Evolutionary conservation across 345 rosid species (phyloP).

Genomic region (Camelina hispida): DNA sequence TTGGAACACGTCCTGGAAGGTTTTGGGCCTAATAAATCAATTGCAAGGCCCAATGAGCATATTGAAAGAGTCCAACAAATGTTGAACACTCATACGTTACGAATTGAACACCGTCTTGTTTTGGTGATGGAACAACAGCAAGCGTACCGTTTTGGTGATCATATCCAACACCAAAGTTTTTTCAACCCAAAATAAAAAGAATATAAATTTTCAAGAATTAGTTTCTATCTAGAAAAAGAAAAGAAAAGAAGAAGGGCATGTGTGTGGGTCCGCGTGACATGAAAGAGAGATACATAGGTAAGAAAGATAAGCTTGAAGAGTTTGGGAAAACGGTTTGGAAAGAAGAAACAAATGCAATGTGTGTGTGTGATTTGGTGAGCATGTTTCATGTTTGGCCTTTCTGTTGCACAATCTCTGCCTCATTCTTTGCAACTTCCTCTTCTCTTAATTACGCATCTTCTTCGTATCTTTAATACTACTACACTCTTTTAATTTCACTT

Average conservation of each 20-base stretch:
- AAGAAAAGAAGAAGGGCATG: not conserved
- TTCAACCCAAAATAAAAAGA: not conserved
- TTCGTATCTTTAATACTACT: slow-evolving; percentile 13
- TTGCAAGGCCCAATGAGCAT: not conserved
- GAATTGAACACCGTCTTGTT: not conserved
- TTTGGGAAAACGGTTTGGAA: slow-evolving; percentile 38
- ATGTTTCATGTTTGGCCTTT: slow-evolving; percentile 43
- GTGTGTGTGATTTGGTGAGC: slow-evolving; percentile 41
- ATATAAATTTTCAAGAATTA: not conserved
- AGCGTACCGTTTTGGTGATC: not conserved
- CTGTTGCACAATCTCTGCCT: slow-evolving; percentile 56
- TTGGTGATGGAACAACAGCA: not conserved
- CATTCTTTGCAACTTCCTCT: slow-evolving; percentile 41
- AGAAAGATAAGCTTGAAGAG: slow-evolving; percentile 22
- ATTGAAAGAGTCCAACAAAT: not conserved
- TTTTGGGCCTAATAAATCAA: not conserved
- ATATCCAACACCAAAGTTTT: not conserved
- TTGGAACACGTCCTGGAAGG: not conserved
- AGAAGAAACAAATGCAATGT: slow-evolving; percentile 43
- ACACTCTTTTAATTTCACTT: slow-evolving; percentile 16
- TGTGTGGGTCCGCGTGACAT: slow-evolving; percentile 40
- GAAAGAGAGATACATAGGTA: slow-evolving; percentile 30
- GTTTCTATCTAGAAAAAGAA: not conserved
- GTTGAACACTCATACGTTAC: not conserved
- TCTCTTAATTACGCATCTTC: slow-evolving; percentile 30